These are phyloP conservation scores for Volvox reticuliferus DNA, from an alignment of 139 green algal species.

Conservation along the genomic window DNA sequence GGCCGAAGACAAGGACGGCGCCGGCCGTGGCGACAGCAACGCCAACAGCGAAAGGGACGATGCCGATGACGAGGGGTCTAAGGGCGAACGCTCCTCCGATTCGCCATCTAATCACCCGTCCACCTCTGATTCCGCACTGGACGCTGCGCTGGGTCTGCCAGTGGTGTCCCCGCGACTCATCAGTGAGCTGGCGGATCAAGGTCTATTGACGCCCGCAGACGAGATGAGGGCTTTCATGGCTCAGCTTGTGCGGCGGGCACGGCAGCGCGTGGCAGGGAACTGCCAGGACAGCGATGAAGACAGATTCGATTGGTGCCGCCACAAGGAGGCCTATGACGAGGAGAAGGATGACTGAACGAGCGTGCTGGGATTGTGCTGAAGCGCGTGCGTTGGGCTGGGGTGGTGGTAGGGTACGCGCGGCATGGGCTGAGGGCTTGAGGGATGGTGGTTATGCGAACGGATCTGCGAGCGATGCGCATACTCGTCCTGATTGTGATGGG, in stretches of 20 bases:
- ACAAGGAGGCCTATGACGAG: neutral
- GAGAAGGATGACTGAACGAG: neutral
- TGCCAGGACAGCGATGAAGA: neutral
- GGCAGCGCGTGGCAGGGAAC: neutral
- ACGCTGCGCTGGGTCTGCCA: constrained; percentile 26
- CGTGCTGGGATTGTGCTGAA: neutral
- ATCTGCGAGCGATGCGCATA: neutral
- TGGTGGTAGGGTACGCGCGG: neutral
- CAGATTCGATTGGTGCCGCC: no score
- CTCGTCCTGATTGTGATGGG: neutral
- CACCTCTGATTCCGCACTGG: neutral
- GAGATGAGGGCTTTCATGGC: constrained; percentile 32
- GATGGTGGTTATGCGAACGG: neutral
- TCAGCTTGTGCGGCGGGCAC: neutral
- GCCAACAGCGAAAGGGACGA: neutral
- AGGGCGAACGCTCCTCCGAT: neutral
- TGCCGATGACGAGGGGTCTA: neutral
- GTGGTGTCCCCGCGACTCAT: constrained; percentile 7
- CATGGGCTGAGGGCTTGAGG: neutral
- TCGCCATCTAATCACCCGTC: neutral
- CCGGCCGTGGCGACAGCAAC: neutral
- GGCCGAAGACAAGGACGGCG: neutral
- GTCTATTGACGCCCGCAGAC: constrained; percentile 17
- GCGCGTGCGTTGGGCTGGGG: neutral
- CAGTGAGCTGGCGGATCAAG: neutral